Evolutionary conservation across 2,329 filamentous ascomycete genomes (phyloP), one percentile per base, ranked within the genome.

Genomic region (Aureobasidium sp.): DNA sequence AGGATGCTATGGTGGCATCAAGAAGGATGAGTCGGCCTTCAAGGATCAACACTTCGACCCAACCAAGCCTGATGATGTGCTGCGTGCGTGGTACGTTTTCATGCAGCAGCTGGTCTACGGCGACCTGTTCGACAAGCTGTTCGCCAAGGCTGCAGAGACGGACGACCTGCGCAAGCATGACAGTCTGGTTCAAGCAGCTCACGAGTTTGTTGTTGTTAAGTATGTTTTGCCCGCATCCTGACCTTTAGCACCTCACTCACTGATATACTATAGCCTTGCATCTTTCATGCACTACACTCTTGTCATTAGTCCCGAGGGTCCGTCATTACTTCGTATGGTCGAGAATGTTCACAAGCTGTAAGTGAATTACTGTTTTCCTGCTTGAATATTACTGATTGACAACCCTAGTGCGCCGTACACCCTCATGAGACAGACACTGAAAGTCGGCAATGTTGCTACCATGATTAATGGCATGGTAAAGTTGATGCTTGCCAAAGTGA

Each of bases 391-490:
- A 32, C 48, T 45, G 21, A 47, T 36, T 11, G n/a, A 32, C 9
- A 9, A 44, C 14, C 6, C 7, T 3, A 61, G 59, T 42, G 63
- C 59, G n/a, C 89, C 89, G 0, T 93, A 91, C 70, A 79, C 82
- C 45, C 77, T 90, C 65, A 79, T 92, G 55, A 82, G 85, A 63
- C 88, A 92, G 71, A 90, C 88, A 0, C 76, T 94, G 4, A 83
- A 85, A 44, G 81, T 92, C 14, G 87, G 89, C 6, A 94, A 93
- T 70, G 89, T 89, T 0, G 89, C 89, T 1, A 88, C 85, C 25
- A 92, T 94, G 89, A 86, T 93, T 61, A 88, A 82, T 68, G 89
- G 81, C 62, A 86, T 93, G 81, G 81, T 89, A 71, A 82, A 80
- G 59, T 76, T 93, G 16, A 79, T 92, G 16, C 79, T 94, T 14